phyloP scores from a whole-genome alignment of 164 flowering plant genomes.

The Protea cynaroides region DNA sequence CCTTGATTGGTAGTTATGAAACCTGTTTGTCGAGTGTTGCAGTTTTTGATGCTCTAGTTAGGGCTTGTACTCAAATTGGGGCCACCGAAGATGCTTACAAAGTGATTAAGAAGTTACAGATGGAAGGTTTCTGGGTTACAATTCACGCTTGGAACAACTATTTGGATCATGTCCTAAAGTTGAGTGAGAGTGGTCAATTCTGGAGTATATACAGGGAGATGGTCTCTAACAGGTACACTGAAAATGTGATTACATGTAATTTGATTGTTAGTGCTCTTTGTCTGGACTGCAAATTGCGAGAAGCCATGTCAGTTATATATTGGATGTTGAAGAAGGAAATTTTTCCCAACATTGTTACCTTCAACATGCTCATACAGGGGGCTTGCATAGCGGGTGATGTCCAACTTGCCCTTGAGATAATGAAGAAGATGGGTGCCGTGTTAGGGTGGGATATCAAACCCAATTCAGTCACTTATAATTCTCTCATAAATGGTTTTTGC shows the following conservation, averaged over 20 bases:
- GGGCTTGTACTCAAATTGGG: slow-evolving; percentile 37
- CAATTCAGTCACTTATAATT: slow-evolving; percentile 32
- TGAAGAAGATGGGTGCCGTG: slow-evolving; percentile 31
- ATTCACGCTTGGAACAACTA: slow-evolving; percentile 49
- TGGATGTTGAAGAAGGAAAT: slow-evolving; percentile 33
- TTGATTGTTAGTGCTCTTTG: slow-evolving; percentile 37
- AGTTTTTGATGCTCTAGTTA: slow-evolving; percentile 41
- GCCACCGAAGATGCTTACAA: slow-evolving; percentile 32
- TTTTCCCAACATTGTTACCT: slow-evolving; percentile 36
- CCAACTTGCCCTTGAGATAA: slow-evolving; percentile 27
- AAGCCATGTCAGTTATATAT: slow-evolving; percentile 31
- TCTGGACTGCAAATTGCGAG: slow-evolving; percentile 29
- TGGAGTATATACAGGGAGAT: slow-evolving; percentile 34
- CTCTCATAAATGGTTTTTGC: slow-evolving; percentile 42
- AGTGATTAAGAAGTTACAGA: slow-evolving; percentile 29
- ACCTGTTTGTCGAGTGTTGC: slow-evolving; percentile 13
- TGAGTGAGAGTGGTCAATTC: slow-evolving; percentile 25
- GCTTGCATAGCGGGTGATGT: slow-evolving; percentile 32
- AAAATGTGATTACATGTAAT: slow-evolving; percentile 38
- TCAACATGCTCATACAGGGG: slow-evolving; percentile 45
- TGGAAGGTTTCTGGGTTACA: slow-evolving; percentile 19
- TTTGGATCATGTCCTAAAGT: slow-evolving; percentile 35
- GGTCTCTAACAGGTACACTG: slow-evolving; percentile 30
- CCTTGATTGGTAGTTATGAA: slow-evolving; percentile 21
- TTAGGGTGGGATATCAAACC: slow-evolving; percentile 23